These are phyloP conservation scores for Podospora appendiculata DNA, from an alignment of 495 filamentous ascomycete genomes.

Conservation along the genomic window DNA sequence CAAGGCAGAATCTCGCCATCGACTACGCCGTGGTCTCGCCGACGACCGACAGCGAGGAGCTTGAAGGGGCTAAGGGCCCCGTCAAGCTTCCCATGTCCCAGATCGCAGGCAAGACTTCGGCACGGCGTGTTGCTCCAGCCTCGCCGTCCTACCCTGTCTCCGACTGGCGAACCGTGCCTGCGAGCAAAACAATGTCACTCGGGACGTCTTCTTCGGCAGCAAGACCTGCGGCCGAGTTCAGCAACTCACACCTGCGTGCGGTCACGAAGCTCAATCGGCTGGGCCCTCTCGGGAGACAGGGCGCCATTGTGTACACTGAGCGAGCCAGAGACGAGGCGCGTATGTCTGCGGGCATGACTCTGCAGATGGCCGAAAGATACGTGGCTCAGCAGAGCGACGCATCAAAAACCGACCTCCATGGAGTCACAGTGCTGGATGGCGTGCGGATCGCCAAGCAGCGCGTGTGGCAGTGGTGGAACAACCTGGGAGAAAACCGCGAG, in stretches of 20 bases:
- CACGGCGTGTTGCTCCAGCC: not conserved
- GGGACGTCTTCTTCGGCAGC: not conserved
- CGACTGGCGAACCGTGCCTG: not conserved
- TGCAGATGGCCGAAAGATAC: slow-evolving; percentile 44
- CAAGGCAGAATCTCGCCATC: slow-evolving; percentile 11
- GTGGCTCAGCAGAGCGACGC: slow-evolving; percentile 53
- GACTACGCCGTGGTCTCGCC: slow-evolving; percentile 17
- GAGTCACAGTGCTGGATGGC: slow-evolving; percentile 71
- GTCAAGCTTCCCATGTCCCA: not conserved
- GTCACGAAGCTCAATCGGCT: slow-evolving; percentile 24
- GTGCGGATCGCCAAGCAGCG: slow-evolving; percentile 62
- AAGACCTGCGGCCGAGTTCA: not conserved
- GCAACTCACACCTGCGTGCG: slow-evolving; percentile 14
- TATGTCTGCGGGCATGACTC: slow-evolving; percentile 13
- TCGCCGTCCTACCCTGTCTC: not conserved
- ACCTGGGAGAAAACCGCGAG: slow-evolving; percentile 50
- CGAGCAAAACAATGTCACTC: not conserved
- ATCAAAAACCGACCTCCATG: slow-evolving; percentile 69
- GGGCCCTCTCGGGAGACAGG: slow-evolving; percentile 34
- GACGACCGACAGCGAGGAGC: slow-evolving; percentile 10
- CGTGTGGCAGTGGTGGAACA: slow-evolving; percentile 73
- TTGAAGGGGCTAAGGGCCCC: slow-evolving; percentile 19
- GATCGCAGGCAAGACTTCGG: not conserved
- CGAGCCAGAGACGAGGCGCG: slow-evolving; percentile 21
- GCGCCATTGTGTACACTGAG: slow-evolving; percentile 27